A percentile compares a stretch with the other conserved stretches of the same genome.
These are phyloP conservation scores for Thermochaetoides thermophila DNA, from an alignment of 495 filamentous ascomycete genomes.

Conservation along the genomic window DNA sequence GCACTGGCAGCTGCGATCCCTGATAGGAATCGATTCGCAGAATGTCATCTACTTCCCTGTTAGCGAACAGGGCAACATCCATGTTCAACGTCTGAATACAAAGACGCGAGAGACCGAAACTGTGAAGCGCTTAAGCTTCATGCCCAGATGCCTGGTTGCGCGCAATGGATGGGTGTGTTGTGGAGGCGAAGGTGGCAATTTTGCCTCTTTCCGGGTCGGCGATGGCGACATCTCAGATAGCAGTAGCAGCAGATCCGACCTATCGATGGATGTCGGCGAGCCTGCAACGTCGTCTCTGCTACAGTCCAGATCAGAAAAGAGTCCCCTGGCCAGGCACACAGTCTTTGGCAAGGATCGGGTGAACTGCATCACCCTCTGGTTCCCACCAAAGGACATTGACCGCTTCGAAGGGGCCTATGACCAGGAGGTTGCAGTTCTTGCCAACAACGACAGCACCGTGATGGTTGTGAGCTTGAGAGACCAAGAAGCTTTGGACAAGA, in stretches of 20 bases:
- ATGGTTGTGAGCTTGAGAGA: slow-evolving; percentile 52
- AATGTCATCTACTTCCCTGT: slow-evolving; percentile 72
- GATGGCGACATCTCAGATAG: too few relatives aligned
- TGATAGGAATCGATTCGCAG: slow-evolving; percentile 65
- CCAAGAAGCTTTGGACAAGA: slow-evolving; percentile 40
- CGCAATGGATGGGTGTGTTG: slow-evolving; percentile 79
- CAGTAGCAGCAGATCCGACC: too few relatives aligned
- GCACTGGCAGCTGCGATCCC: slow-evolving; percentile 84
- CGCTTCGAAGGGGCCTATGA: slow-evolving; percentile 23
- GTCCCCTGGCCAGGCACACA: slow-evolving; percentile 21
- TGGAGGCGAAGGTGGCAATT: slow-evolving; percentile 75
- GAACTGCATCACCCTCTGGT: slow-evolving; percentile 44
- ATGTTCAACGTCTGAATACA: slow-evolving; percentile 58
- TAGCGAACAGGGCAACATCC: slow-evolving; percentile 29
- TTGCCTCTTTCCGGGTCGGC: slow-evolving; percentile 56
- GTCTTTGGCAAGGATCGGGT: slow-evolving; percentile 34
- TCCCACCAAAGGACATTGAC: slow-evolving; percentile 17
- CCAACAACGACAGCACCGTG: slow-evolving; percentile 83
- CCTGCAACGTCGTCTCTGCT: too few relatives aligned
- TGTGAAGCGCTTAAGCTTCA: slow-evolving; percentile 65
- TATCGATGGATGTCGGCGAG: too few relatives aligned
- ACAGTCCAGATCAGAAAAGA: slow-evolving; percentile 18
- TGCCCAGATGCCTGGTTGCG: slow-evolving; percentile 70
- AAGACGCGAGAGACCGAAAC: slow-evolving; percentile 56
- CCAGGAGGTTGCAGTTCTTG: slow-evolving; percentile 31